Percentiles rank a stretch among this genome's conserved stretches.
phyloP scores from a whole-genome alignment of 805 yeast species.

The Pichia rugopelliculosa region DNA sequence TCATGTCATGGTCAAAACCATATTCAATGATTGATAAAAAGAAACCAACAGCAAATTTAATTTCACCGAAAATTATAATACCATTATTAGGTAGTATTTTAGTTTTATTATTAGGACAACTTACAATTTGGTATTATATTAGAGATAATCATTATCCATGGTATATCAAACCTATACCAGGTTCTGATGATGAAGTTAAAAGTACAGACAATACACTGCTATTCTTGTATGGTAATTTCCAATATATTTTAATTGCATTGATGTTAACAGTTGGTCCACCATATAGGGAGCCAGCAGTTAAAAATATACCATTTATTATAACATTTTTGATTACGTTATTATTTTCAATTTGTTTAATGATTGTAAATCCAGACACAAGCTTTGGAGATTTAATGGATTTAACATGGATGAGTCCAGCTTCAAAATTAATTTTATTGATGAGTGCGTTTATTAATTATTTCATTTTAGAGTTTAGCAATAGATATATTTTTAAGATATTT shows the following conservation, averaged over 20 bases:
- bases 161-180: slow-evolving; percentile 78
- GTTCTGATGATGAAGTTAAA: slow-evolving; percentile 72
- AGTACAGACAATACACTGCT: slow-evolving; percentile 86
- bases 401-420: slow-evolving; percentile 46
- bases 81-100: slow-evolving; percentile 78
- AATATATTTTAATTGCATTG: slow-evolving; percentile 77
- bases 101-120: slow-evolving; percentile 57
- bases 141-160: slow-evolving; percentile 45
- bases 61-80: slow-evolving; percentile 77
- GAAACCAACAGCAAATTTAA: slow-evolving; percentile 90
- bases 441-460: slow-evolving; percentile 44
- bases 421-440: slow-evolving; percentile 44
- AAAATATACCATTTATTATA: slow-evolving; percentile 62
- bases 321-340: slow-evolving; percentile 47
- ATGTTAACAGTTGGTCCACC: slow-evolving; percentile 92
- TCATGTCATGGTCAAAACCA: slow-evolving; percentile 97
- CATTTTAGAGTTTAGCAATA: slow-evolving; percentile 39
- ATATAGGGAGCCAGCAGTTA: slow-evolving; percentile 66
- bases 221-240: slow-evolving; percentile 77
- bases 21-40: slow-evolving; percentile 50
- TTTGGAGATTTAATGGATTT: slow-evolving; percentile 71
- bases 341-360: slow-evolving; percentile 50
- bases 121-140: slow-evolving; percentile 55
- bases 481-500: slow-evolving; percentile 33
- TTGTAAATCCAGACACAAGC: slow-evolving; percentile 40